Evolutionary conservation across 768 basidiomycete genomes (phyloP).

Genomic region (Mycena polygramma): DNA sequence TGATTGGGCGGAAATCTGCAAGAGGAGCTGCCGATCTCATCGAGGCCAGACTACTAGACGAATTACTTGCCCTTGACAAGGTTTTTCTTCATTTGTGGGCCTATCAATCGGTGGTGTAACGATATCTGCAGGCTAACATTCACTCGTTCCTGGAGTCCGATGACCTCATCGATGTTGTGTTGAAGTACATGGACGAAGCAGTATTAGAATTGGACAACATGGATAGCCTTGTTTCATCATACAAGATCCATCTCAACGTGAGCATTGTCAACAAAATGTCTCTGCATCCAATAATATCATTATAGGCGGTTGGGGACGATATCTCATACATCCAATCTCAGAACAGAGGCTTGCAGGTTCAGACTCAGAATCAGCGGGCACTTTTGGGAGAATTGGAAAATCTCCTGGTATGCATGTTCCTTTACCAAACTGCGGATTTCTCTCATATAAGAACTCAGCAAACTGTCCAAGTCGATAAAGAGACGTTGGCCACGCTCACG

Average conservation of each 20-base stretch:
- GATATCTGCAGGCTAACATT: conserved; percentile 83
- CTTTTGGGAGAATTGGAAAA: conserved; percentile 89
- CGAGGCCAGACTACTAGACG: conserved; percentile 89
- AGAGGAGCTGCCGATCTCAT: conserved; percentile 91
- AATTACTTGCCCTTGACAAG: conserved; percentile 94
- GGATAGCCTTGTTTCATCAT: conserved; percentile 90
- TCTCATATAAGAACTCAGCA: conserved; percentile 61
- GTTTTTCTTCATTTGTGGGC: conserved; percentile 56
- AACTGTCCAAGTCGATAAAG: conserved; percentile 93
- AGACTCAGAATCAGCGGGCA: conserved; percentile 94
- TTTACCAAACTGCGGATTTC: conserved; percentile 5
- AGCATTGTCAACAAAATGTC: conserved; percentile 44
- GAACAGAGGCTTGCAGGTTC: conserved; percentile 96
- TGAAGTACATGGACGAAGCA: conserved; percentile 92
- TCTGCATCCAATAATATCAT: conserved; percentile 5
- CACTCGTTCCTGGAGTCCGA: conserved; percentile 98
- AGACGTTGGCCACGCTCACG: conserved; percentile 79
- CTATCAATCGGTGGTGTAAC: conserved; percentile 22
- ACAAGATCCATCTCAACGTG: conserved; percentile 97
- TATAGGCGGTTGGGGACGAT: conserved; percentile 93
- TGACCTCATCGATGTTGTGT: conserved; percentile 86
- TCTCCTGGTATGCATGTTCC: conserved; percentile 70
- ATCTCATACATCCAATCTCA: conserved; percentile 97
- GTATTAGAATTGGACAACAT: conserved; percentile 90
- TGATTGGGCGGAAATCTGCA: conserved; percentile 73